Evolutionary conservation across 306 rosid genomes (phyloP), one percentile per base, ranked within the genome.

Genomic region (Mimosa pudica): DNA sequence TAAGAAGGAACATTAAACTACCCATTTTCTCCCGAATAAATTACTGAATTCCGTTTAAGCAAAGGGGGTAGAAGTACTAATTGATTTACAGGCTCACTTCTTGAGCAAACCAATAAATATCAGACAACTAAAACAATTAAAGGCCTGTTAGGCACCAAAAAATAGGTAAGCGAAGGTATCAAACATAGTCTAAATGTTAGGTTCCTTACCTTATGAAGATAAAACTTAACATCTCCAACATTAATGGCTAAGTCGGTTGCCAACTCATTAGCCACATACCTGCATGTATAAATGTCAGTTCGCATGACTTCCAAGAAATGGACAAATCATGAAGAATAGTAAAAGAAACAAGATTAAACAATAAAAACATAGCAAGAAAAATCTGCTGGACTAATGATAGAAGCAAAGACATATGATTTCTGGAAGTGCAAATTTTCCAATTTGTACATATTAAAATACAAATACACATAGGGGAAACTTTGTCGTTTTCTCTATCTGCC

Each of bases 151-250:
- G 20, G 60, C 17, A 52, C 24, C 6, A 52, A 13, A 52, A 18
- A 24, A 24, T 24, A 24, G 30, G 30, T 24, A 24, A 24, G 30
- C 30, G 30, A 24, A 24, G 1, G 33, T 8, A 20, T 18, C 33
- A 18, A 57, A 57, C 63, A 49, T 49, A 7, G 63, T 81, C 61
- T 73, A 49, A 75, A 79, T 51, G 57, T 51, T 57, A 77, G 78
- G 74, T 70, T 73, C 76, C 81, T 83, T 88, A 94, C 98, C 98
- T 94, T 94, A n/a, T 92, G 98, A 64, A 94, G 88, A 86, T 87
- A 89, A 85, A 94, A 94, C 79, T 88, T 92, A 51, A 89, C 91
- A 44, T 89, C 89, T 68, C 97, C 92, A 55, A 92, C 89, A 65
- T 88, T 90, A 73, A 92, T 80, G 62, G 60, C 90, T 35, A 92